Percentiles rank a stretch among this genome's conserved stretches.
These are phyloP conservation scores for Apostasia ramifera DNA, from an alignment of 106 monocot species.

Conservation along the genomic window DNA sequence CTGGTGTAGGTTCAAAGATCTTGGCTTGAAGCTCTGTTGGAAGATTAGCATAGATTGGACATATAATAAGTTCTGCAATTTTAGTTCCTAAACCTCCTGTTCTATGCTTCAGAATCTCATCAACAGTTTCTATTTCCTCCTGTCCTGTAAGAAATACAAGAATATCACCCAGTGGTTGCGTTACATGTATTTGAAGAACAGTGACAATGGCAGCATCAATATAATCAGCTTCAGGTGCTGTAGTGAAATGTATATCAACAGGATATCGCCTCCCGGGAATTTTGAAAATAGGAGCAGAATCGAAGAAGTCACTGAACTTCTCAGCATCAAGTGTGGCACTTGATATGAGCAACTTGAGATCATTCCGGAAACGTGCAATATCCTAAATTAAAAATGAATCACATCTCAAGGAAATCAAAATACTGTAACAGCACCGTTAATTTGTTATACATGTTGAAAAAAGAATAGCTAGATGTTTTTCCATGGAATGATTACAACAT, in stretches of 20 bases:
- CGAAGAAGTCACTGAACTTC: conserved; percentile 88
- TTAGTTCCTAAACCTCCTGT: conserved; percentile 70
- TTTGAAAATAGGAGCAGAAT: conserved; percentile 65
- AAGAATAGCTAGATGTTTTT: too few species aligned
- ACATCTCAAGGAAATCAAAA: neutral
- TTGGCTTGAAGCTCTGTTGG: conserved; percentile 88
- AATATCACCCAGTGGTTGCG: conserved; percentile 69
- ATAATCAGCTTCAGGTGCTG: conserved; percentile 75
- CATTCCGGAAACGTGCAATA: conserved; percentile 66
- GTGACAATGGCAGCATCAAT: conserved; percentile 74
- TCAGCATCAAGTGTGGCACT: conserved; percentile 92
- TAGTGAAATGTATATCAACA: conserved; percentile 78
- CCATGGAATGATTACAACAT: too few species aligned
- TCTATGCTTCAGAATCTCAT: conserved; percentile 76
- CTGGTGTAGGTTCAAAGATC: conserved; percentile 80
- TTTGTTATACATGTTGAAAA: too few species aligned
- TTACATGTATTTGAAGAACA: conserved; percentile 77
- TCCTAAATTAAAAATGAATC: conserved; percentile 28
- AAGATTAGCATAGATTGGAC: conserved; percentile 90
- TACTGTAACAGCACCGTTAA: neutral
- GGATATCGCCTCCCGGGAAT: conserved; percentile 72
- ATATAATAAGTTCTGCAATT: conserved; percentile 81
- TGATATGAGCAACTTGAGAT: conserved; percentile 75
- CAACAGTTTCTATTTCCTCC: conserved; percentile 75
- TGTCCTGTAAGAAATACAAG: conserved; percentile 82